Evolutionary conservation across 345 rosid genomes (phyloP), one percentile per base, ranked within the genome.

Genomic region (Pelargonium nanum): DNA sequence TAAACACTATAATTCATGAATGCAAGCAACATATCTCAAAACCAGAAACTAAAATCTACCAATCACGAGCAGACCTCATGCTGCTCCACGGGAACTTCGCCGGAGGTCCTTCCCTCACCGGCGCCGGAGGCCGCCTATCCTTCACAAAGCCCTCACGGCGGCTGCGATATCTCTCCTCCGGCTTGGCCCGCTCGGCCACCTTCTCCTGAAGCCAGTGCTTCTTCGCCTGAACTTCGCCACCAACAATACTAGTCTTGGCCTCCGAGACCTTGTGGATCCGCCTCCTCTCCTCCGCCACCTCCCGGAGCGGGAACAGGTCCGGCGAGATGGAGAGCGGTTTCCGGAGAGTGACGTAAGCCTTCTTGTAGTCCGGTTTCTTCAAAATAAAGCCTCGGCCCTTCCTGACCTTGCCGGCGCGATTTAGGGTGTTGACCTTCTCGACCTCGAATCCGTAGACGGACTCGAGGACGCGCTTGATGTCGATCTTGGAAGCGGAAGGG

Each of bases 331-430:
- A 88, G 13, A 90, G 78, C 0, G 96, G 91, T 25, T 59, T 77
- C 58, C 61, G 70, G 1, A 94, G 65, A 0, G 91, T 88, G 24
- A 90, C 82, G 67, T 85, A 94, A 26, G 97, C 96, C 75, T 90
- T 90, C 80, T 94, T 94, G 73, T 88, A 94, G 61, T 88, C 96
- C 28, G 97, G 93, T 55, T 81, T 82, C 4, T 92, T 95, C 62
- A 84, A 65, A 20, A 90, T 62, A 5, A 87, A 4, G 0, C 99
- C 97, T 0, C 96, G 89, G 44, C 89, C 82, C 71, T 83, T 85
- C 92, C 80, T 88, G 81, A 86, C 88, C 84, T 83, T 85, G 55
- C 97, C 95, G 20, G 88, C 96, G 96, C 88, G 83, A 91, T 88
- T 90, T n/a, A 90, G 84, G 0, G 96, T 90, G 16, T 77, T 80